Base-by-base conservation (phyloP, 768 basidiomycete genomes). In the Panus rudis region DNA sequence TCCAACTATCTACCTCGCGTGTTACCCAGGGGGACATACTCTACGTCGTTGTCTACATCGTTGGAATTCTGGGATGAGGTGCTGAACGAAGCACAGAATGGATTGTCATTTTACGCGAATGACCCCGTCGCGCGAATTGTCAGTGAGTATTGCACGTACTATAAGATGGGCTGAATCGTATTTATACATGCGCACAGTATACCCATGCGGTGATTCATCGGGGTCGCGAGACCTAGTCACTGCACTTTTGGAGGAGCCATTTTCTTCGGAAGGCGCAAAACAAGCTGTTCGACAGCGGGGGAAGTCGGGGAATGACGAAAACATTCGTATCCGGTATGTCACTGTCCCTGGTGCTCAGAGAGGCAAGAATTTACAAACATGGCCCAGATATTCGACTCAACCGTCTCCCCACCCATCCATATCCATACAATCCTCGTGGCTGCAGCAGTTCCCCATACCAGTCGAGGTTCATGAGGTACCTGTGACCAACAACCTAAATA, bases 201-300 rank as follows among this genome's bases (percentile, higher is more conserved):
- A 70, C 53, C 73, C 76, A 11, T 52, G 73, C 39, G 77, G 81
- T 57, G 60, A 74, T 52, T 71, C 66, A 58, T 70, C 81, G 16
- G 69, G 67, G 27, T 67, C 77, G 6, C 63, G 64, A 27, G 76
- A 81, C 23, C 61, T 90, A 4, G 74, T 89, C 16, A 78, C 78
- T 4, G 83, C 84, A 6, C 67, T 90, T 26, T 65, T 90, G 13
- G 74, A 81, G 33, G 79, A 88, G 42, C 85, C 85, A 12, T 73
- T 90, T 50, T 66, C 69, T 2, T 75, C 76, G n/a, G 72, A 77
- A 48, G 53, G 59, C 4, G 67, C 72, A 45, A 69, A 65, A 39
- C 60, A 65, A 24, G 53, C 55, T 6, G 53, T 84, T 19, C 68
- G 66, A 41, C 54, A 65, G 30, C 69, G 84, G 24, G 82, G 83